Percentiles rank a stretch among this genome's conserved stretches.
Evolutionary conservation across 2,329 filamentous ascomycete species (phyloP).

Genomic region (Xylaria sp.): DNA sequence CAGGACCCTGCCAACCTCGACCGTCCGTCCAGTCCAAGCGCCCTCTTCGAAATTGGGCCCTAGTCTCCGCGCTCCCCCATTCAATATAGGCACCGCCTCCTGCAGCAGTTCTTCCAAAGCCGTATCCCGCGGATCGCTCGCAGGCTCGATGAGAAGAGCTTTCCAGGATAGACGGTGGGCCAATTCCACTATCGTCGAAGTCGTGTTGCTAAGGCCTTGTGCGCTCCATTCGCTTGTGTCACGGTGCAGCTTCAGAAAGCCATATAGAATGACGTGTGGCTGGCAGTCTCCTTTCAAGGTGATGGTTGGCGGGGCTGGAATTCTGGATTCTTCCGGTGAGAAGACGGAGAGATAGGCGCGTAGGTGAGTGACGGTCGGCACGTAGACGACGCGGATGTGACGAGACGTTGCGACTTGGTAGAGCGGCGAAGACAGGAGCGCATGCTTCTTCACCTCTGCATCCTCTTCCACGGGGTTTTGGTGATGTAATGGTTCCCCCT

Average conservation of each 20-base stretch:
- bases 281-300: constrained; percentile 20
- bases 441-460: constrained; percentile 43
- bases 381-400: constrained; percentile 76
- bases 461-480: constrained; percentile 1
- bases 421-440: constrained; percentile 71
- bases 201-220: constrained; percentile 73
- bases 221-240: constrained; percentile 79
- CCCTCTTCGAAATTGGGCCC: constrained; percentile 58
- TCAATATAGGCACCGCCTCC: constrained; percentile 70
- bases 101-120: constrained; percentile 55
- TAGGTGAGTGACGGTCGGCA: constrained; percentile 78
- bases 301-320: constrained; percentile 49
- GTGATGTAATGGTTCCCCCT: constrained; percentile 14
- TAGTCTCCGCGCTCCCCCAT: constrained; percentile 60
- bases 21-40: constrained; percentile 66
- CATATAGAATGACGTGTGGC: constrained; percentile 70
- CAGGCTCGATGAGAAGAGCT: constrained; percentile 61
- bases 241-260: constrained; percentile 72
- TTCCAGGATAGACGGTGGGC: constrained; percentile 58
- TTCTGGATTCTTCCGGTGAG: constrained; percentile 51
- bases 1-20: constrained; percentile 67
- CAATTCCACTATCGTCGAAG: constrained; percentile 71
- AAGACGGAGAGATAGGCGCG: constrained; percentile 77
- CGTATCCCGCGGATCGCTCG: constrained; percentile 11
- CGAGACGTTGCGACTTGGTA: constrained; percentile 74